Base-by-base conservation (phyloP, 139 green algal species). In the Micractinium conductrix region DNA sequence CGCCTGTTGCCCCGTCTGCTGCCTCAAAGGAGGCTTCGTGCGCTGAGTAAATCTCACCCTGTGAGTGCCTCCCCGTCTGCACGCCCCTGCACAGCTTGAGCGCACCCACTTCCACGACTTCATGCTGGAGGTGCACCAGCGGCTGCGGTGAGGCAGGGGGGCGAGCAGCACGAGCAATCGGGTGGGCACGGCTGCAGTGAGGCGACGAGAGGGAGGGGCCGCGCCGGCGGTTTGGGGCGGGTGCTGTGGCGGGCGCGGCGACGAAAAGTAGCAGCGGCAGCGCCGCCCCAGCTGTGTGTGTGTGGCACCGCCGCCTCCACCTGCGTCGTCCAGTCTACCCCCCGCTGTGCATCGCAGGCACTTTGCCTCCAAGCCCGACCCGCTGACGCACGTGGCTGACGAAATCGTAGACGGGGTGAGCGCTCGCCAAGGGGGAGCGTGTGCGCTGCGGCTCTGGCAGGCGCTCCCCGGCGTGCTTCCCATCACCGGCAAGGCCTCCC, bases 31-130 rank as follows among this genome's bases (percentile, higher is more conserved):
- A n/a, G n/a, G n/a, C n/a, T n/a, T n/a, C n/a, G n/a, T n/a, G n/a
- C n/a, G n/a, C n/a, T n/a, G n/a, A n/a, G n/a, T n/a, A n/a, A n/a
- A n/a, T n/a, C n/a, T n/a, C n/a, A n/a, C n/a, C n/a, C n/a, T n/a
- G n/a, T n/a, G n/a, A n/a, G n/a, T n/a, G n/a, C n/a, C n/a, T n/a
- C n/a, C n/a, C n/a, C n/a, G n/a, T n/a, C n/a, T n/a, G n/a, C n/a
- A n/a, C n/a, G n/a, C 19, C 37, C 81, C 65, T 16, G 33, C 58
- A 74, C 90, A 96, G 94, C 84, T 95, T 28, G 71, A 85, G 70
- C 92, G 97, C 42, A 94, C 89, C 2, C 97, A 99, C 88, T 99
- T 98, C 89, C 97, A 99, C 74, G 96, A 99, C 86, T 99, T 99
- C 92, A 99, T 99, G 97, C 88, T 99, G 70, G 93, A 97, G 28